Evolutionary conservation across 2,329 filamentous ascomycete species (phyloP).

Genomic region (Helotiales sp.): DNA sequence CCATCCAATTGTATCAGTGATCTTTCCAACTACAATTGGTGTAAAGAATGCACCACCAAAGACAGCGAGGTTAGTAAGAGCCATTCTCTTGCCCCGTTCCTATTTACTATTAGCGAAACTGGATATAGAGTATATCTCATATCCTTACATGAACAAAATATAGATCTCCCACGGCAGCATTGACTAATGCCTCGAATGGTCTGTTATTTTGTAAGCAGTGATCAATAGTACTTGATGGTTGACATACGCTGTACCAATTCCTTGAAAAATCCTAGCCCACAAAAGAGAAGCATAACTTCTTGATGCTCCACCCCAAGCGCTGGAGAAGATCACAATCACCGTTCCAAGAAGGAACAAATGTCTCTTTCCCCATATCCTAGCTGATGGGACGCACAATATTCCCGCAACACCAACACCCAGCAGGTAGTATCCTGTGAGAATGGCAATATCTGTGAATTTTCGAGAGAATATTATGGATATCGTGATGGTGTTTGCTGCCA

Average conservation of each 20-base stretch:
- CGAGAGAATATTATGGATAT: slow-evolving; percentile 69
- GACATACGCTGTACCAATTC: slow-evolving; percentile 70
- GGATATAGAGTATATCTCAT: background rate
- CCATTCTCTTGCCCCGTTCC: slow-evolving; percentile 85
- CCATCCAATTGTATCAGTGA: slow-evolving; percentile 78
- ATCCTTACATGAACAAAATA: slow-evolving; percentile 81
- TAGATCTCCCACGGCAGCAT: slow-evolving; percentile 85
- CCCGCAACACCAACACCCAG: slow-evolving; percentile 82
- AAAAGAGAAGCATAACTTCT: slow-evolving; percentile 74
- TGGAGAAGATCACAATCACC: slow-evolving; percentile 73
- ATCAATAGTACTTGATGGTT: background rate
- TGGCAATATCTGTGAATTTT: slow-evolving; percentile 75
- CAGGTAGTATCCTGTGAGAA: slow-evolving; percentile 87
- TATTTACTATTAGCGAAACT: slow-evolving; percentile 41
- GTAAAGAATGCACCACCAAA: slow-evolving; percentile 78
- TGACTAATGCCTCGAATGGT: slow-evolving; percentile 89
- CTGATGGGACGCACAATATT: slow-evolving; percentile 84
- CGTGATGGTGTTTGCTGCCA: slow-evolving; percentile 86
- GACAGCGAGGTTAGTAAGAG: slow-evolving; percentile 72
- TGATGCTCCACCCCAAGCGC: slow-evolving; percentile 74
- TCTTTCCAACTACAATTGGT: slow-evolving; percentile 88
- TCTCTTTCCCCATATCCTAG: slow-evolving; percentile 89
- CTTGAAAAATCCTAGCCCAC: slow-evolving; percentile 82
- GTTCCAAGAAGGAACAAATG: slow-evolving; percentile 84
- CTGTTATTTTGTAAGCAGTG: background rate